Conservation (phyloP, 2,329 filamentous ascomycete genomes). For the Cladosporium sp. region DNA sequence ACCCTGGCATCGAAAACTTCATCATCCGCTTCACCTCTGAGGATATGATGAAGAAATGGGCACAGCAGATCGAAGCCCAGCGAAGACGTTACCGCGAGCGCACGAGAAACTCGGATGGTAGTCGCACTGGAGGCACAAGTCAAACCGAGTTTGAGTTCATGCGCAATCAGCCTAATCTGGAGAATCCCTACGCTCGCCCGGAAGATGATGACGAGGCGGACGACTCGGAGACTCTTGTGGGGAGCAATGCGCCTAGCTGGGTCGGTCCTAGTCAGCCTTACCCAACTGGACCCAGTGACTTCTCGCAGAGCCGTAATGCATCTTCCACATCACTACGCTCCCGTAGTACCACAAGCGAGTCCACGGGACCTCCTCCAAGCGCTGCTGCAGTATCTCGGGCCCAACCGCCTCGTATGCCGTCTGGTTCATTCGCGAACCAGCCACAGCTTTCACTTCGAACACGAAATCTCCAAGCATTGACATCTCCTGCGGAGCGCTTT, state of each 20-base stretch:
- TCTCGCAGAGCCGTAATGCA: constrained; percentile 60
- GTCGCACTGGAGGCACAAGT: constrained; percentile 40
- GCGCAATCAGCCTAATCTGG: constrained; percentile 61
- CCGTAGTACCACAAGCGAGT: constrained; percentile 69
- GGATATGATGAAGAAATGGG: constrained; percentile 91
- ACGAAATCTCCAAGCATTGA: constrained; percentile 46
- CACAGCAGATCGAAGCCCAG: constrained; percentile 71
- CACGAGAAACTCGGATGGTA: constrained; percentile 42
- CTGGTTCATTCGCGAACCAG: constrained; percentile 48
- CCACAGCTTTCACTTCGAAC: constrained; percentile 64
- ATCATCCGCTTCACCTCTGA: constrained; percentile 90
- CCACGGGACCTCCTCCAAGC: constrained; percentile 51
- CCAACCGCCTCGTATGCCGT: constrained; percentile 69
- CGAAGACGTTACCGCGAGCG: constrained; percentile 50
- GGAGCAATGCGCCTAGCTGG: constrained; percentile 19
- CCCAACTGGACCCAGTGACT: constrained; percentile 32
- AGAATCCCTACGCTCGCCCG: constrained; percentile 76
- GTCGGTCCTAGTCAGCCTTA: constrained; percentile 4
- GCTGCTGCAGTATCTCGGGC: constrained; percentile 43
- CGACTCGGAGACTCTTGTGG: constrained; percentile 40
- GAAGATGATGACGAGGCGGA: constrained; percentile 53
- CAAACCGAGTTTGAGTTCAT: constrained; percentile 78
- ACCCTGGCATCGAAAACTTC: constrained; percentile 93
- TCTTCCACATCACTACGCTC: constrained; percentile 72
- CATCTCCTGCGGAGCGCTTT: constrained; percentile 54